Base-by-base conservation (phyloP, 495 filamentous ascomycete genomes). In the Pseudotulostoma volvatum region DNA sequence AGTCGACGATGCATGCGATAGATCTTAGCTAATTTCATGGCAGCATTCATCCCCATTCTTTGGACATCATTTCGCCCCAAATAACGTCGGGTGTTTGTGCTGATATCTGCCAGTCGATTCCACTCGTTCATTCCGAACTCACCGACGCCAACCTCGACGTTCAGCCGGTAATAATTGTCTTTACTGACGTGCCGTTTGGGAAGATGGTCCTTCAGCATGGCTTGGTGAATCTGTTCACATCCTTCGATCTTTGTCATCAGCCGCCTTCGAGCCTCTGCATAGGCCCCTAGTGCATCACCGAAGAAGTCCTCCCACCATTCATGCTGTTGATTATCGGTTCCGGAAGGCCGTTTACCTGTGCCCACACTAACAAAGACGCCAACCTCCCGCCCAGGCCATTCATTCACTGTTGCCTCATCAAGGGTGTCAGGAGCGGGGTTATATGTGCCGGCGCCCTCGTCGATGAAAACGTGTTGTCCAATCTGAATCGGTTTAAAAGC, bases 71-170 rank as follows among this genome's bases (percentile, higher is more conserved):
- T 62, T 44, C 76, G 76, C 4, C 62, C 58, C n/a, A 96, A 70
- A 52, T 96, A 97, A 39, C 74, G 73, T 31, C 81, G 71, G 0
- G 90, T 96, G 52, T 77, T 83, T 25, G 84, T 94, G 59, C 79
- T 86, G 56, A 97, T 95, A 31, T 96, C 88, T 21, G 81, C 77
- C 9, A 97, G 64, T 3, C 90, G 75, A 51, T 84, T 75, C 88
- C 90, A 97, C 40, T 96, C 90, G 53, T 96, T 96, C 84, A 97
- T 93, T 35, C 83, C 88, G 53, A 95, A 95, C 51, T 97, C 92
- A 31, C 90, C 90, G 16, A 97, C 92, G 0, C 90, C 92, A 3
- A 94, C 81, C 50, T 96, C 88, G 17, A 95, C 90, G 44, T 97
- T 97, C 18, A 94, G 67, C n/a, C 90, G 81, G 57, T 85, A 93